Evolutionary conservation across 306 rosid species (phyloP), one percentile per base, ranked within the genome.

Genomic region (Elaeagnus macrophylla): DNA sequence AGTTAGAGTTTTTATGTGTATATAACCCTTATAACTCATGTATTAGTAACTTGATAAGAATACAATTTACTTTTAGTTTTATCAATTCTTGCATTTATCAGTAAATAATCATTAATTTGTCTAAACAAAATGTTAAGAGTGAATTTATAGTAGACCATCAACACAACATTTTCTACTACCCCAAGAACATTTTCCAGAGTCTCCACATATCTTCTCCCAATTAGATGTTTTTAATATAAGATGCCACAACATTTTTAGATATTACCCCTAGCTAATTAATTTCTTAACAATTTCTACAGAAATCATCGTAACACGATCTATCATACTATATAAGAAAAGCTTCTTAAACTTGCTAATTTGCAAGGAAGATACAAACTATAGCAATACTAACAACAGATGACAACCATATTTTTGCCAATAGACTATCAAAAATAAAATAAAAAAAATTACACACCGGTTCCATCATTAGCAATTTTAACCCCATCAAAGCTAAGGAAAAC

Each of bases 401-500:
- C n/a, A 45, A 54, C 12, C 19, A 54, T 15, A 17, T 15, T 1
- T 15, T 25, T 11, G 10, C n/a, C 8, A 16, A 5, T 16, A 20
- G 32, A 20, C 32, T 20, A 19, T 17, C 2, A 19, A 36, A 45
- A 45, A 5, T 3, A 16, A 9, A 18, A 35, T n/a, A 64, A 64
- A 53, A 54, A 44, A 42, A n/a, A n/a, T n/a, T 14, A 48, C 18
- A 62, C 51, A 83, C 95, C 88, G 59, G 95, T 86, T 58, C 95
- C 88, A 36, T 86, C 95, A 68, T 86, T 80, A 40, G 95, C 88
- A 78, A 86, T 76, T 54, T 83, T 77, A 67, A 83, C 56, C 70
- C 86, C 82, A 65, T 86, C 93, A 55, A 86, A 86, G 67, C 88
- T 86, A 62, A 86, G 88, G 53, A 86, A 72, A 35, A 86, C 78